Base-by-base conservation (phyloP, 768 basidiomycete species). In the Russula earlei region DNA sequence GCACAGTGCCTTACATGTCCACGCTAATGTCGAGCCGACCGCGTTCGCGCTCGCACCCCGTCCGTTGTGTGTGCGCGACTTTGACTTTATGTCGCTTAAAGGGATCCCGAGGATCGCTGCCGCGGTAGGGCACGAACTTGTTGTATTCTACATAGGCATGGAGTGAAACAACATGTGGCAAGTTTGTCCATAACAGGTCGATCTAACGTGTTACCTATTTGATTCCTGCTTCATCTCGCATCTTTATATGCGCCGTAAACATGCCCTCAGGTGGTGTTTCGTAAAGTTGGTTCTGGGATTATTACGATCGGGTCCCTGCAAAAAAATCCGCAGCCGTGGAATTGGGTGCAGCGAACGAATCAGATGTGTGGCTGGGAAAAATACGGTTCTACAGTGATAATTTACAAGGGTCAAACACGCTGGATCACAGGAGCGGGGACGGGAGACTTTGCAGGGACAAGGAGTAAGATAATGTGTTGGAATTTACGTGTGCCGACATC, bases 21-120 rank as follows among this genome's bases (percentile, higher is more conserved):
- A 82, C 67, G 68, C 81, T 17, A 77, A 86, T 46, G 76, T 83
- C 24, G 78, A 81, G 55, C 85, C 87, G 25, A 80, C 78, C 15
- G 68, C 74, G 9, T 79, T 89, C 49, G 69, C 69, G 41, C 64
- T 91, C 52, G 76, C 76, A 25, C 74, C 80, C 25, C 78, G 78
- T 24, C 88, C 88, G 15, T 77, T 84, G 67, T 74, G 76, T 58
- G 73, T 89, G 33, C 77, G 77, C 50, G 84, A 87, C 66, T 87
- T 91, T 63, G 89, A 91, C 70, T 91, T 89, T 69, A 69, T 91
- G 48, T 75, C 77, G 3, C 58, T 76, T 24, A 73, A 69, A 41
- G 81, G 81, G 22, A 83, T 82, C 55, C 83, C 84, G 42, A 72
- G 81, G 31, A 76, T 91, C 53, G 89, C 77, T 3, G 81, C 82